These are phyloP conservation scores for Eucalyptus cladocalyx DNA, from an alignment of 345 rosid species.

Conservation along the genomic window DNA sequence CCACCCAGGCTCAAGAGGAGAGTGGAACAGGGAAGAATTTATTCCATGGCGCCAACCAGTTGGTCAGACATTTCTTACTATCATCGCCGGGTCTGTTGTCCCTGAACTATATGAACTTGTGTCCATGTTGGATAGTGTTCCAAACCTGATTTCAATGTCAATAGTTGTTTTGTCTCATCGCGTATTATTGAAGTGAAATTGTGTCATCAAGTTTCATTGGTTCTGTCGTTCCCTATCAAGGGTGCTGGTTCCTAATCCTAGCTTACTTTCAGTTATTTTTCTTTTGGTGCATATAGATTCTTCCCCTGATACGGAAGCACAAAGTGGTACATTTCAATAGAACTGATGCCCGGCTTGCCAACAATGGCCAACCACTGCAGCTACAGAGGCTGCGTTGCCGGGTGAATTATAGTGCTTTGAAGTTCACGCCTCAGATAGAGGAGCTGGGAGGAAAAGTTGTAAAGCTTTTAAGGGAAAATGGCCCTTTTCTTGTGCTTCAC, in stretches of 20 bases:
- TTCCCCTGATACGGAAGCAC: conserved; percentile 76
- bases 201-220: background rate
- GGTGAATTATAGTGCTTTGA: conserved; percentile 77
- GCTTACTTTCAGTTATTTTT: background rate
- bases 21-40: conserved; percentile 3
- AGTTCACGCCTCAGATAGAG: conserved; percentile 90
- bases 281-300: conserved; percentile 43
- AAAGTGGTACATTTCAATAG: conserved; percentile 83
- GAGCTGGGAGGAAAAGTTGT: conserved; percentile 78
- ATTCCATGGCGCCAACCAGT: conserved; percentile 34
- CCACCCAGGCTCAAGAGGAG: conserved; percentile 19
- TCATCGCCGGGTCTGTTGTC: conserved; percentile 10
- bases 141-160: background rate
- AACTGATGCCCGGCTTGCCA: conserved; percentile 91
- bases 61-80: conserved; percentile 51
- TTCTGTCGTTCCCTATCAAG: background rate
- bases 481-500: conserved; percentile 87
- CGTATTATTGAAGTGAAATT: background rate
- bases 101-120: background rate
- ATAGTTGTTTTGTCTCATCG: background rate
- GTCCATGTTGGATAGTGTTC: background rate
- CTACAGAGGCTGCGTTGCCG: conserved; percentile 93
- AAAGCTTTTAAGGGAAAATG: conserved; percentile 63
- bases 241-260: background rate
- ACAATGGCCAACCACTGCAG: conserved; percentile 60